These are phyloP conservation scores for Cryptococcus sp. DNA, from an alignment of 1,284 basidiomycete genomes.

Conservation along the genomic window DNA sequence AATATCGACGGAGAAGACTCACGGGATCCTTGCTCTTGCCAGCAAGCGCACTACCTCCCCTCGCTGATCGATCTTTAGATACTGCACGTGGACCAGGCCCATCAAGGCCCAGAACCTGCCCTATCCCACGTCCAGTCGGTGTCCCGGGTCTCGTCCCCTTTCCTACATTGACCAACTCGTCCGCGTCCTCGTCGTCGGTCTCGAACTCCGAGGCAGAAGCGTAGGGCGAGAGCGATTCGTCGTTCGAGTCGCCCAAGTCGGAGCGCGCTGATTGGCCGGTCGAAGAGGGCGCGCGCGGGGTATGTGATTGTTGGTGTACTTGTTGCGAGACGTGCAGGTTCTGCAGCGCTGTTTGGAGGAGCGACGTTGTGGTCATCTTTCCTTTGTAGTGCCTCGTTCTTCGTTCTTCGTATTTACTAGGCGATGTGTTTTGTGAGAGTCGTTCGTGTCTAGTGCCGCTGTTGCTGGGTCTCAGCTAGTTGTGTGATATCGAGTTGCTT, in stretches of 20 bases:
- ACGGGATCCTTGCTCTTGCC: slow-evolving; percentile 45
- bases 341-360: neutral
- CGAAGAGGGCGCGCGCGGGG: neutral
- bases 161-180: slow-evolving; percentile 50
- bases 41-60: slow-evolving; percentile 21
- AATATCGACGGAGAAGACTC: slow-evolving; percentile 16
- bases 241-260: too few relatives aligned
- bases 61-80: neutral
- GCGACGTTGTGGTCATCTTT: neutral
- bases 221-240: too few relatives aligned
- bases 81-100: too few relatives aligned
- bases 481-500: too few relatives aligned
- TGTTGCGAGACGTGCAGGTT: neutral
- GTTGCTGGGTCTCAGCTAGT: too few relatives aligned
- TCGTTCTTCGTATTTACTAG: too few relatives aligned
- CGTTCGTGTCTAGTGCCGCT: too few relatives aligned
- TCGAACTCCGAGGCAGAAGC: neutral
- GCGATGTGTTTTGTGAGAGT: too few relatives aligned
- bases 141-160: slow-evolving; percentile 49
- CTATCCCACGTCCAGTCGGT: slow-evolving; percentile 28
- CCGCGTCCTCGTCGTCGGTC: slow-evolving; percentile 33
- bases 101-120: slow-evolving; percentile 25
- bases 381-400: too few relatives aligned
- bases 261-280: neutral
- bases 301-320: neutral